Evolutionary conservation across 352 stramenopile genomes (phyloP), one percentile per base, ranked within the genome.

Genomic region (Pythium vanterpoolii): DNA sequence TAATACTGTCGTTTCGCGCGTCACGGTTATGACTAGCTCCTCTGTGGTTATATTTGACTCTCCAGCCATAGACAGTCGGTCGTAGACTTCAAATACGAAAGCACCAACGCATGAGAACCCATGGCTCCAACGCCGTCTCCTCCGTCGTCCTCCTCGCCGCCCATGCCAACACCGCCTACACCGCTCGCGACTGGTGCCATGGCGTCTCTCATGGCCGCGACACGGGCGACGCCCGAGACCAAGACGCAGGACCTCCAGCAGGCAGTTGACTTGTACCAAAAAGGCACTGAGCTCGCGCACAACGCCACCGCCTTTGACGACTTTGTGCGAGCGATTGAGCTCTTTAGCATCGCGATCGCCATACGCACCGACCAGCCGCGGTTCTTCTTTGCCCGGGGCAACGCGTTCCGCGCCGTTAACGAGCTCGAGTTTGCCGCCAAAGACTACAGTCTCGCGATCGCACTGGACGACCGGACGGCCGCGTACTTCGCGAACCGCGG

Each of bases 401-500:
- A 93, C 60, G 79, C 76, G 1, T 88, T 93, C 52, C 79, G 83
- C 19, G 64, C 81, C 0, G 76, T 93, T 44, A 86, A 82, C 56
- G 79, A 90, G 58, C 76, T 82, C 21, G 79, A 90, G 47, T 69
- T 68, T 28, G 83, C 83, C 0, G 77, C 68, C 21, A 72, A 72
- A 46, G 83, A 93, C 33, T 93, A 88, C 52, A 68, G 64, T 5
- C 52, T 69, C 8, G 79, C 83, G 1, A 80, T 93, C 33, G 54
- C 64, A 10, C 71, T 93, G 4, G 83, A 93, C 46, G 77, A 88
- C 53, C 73, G 76, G 21, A 86, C 69, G 26, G 69, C 83, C 3
- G 59, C 79, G n/a, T 93, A 90, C 63, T 93, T 77, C 44, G 83
- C 83, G 5, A 90, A 87, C 31, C 75, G 83, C 19, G 83, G 80